Evolutionary conservation across 2,329 filamentous ascomycete species (phyloP).

Genomic region (Trichoderma harzianum): DNA sequence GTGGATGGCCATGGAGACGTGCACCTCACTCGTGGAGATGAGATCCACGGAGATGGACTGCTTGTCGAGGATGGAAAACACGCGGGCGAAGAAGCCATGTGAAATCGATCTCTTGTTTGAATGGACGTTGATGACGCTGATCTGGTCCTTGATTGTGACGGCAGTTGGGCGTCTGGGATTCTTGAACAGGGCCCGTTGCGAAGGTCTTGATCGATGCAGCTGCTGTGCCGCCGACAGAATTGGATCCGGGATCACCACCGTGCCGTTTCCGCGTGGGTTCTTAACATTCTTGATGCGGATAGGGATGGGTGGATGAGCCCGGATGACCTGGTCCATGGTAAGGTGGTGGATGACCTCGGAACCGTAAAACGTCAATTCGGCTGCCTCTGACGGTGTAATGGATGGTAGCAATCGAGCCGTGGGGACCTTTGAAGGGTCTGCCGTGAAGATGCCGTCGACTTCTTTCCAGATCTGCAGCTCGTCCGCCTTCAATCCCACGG

Average conservation of each 20-base stretch:
- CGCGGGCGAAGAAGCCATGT: constrained; percentile 91
- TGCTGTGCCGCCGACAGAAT: constrained; percentile 53
- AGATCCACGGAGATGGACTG: constrained; percentile 89
- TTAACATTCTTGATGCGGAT: constrained; percentile 93
- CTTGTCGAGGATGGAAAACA: constrained; percentile 86
- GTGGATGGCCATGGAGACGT: constrained; percentile 96
- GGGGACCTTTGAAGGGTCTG: constrained; percentile 84
- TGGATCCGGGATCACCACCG: constrained; percentile 77
- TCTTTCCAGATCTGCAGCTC: constrained; percentile 99
- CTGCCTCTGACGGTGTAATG: constrained; percentile 92
- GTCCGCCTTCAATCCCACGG: constrained; percentile 79
- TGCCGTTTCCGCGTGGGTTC: constrained; percentile 75
- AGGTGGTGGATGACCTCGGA: constrained; percentile 98
- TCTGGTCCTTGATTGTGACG: constrained; percentile 96
- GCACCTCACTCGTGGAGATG: constrained; percentile 94
- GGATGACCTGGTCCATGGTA: constrained; percentile 95
- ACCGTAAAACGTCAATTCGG: constrained; percentile 90
- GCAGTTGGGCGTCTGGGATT: constrained; percentile 76
- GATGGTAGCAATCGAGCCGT: constrained; percentile 84
- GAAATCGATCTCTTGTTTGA: constrained; percentile 95
- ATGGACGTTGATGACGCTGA: constrained; percentile 96
- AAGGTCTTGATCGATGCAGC: constrained; percentile 51
- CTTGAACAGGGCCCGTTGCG: constrained; percentile 36
- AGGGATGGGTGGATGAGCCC: constrained; percentile 72
- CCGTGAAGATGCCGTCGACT: constrained; percentile 88